Evolutionary conservation across 345 rosid genomes (phyloP), one percentile per base, ranked within the genome.

Genomic region (Dimocarpus longan): DNA sequence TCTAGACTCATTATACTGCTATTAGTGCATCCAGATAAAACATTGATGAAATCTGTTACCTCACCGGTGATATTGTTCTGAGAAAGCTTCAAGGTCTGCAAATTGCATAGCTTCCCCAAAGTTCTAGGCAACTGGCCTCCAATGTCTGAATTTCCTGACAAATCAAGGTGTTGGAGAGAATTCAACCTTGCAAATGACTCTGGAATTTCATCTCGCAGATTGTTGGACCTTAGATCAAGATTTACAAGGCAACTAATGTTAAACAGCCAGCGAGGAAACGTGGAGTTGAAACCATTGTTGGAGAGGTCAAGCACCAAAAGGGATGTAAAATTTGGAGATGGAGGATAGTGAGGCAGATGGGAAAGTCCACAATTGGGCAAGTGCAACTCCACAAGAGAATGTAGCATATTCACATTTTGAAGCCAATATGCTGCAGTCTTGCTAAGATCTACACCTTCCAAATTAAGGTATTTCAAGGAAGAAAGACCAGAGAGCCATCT

Each of bases 371-470:
- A 81, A 37, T 6, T 39, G 9, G 68, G 54, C 5, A 84, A 40
- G 68, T 71, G 60, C 80, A 86, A 60, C 75, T 88, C 83, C 8
- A 28, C 22, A 13, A 88, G 76, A 1, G 86, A 84, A 70, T 87
- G 82, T 64, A 86, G 81, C 80, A 77, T 77, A 43, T 81, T 84
- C 15, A 75, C 6, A 16, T 74, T 56, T 15, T 78, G 50, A 26
- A 77, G 73, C 89, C 89, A 86, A 32, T 70, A 19, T 18, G 43
- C 56, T 69, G 54, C 54, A 10, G 69, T 73, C 32, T 62, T 44
- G 28, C 79, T 69, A 4, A 86, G 84, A 19, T 83, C 71, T 3
- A 74, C 74, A 44, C 22, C 3, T 10, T 70, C 86, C 52, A 86
- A 50, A 52, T 81, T 68, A 1, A 85, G 75, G 79, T 77, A 62